These are phyloP conservation scores for Dunaliella sp. DNA, from an alignment of 139 green algal species.

Conservation along the genomic window DNA sequence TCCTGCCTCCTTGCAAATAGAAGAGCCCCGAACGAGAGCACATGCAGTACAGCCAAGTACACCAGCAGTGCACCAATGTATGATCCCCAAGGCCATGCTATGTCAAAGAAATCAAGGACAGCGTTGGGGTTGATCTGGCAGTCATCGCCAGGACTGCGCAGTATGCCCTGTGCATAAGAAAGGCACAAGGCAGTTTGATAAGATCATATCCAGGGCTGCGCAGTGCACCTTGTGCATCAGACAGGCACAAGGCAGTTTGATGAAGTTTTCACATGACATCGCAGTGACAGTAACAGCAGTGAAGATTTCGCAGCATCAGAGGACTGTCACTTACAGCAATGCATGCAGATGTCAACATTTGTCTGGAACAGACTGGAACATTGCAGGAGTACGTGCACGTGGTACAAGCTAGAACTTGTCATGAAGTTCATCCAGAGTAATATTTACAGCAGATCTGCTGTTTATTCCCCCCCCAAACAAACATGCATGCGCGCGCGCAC, in stretches of 20 bases:
- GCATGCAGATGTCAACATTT: too few relatives aligned
- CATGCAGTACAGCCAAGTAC: conserved; percentile 36
- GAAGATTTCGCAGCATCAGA: background rate
- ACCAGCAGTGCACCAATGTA: conserved; percentile 26
- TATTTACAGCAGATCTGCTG: background rate
- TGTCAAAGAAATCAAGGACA: conserved; percentile 32
- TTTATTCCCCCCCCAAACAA: background rate
- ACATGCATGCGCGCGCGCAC: background rate
- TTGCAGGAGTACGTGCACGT: too few relatives aligned
- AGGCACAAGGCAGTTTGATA: background rate
- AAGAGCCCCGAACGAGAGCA: conserved; percentile 15
- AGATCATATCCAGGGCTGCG: background rate
- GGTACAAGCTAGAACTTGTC: too few relatives aligned
- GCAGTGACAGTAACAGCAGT: too few relatives aligned
- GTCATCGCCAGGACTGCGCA: conserved; percentile 12
- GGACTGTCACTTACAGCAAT: background rate
- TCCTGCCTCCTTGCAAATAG: background rate
- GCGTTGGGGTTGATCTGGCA: conserved; percentile 28
- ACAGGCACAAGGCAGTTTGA: too few relatives aligned
- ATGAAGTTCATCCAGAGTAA: too few relatives aligned
- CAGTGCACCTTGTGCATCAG: too few relatives aligned
- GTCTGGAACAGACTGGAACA: too few relatives aligned
- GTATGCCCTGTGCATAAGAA: background rate
- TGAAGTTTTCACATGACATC: too few relatives aligned
- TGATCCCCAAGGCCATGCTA: conserved; percentile 17